phyloP scores from a whole-genome alignment of 2,329 filamentous ascomycete genomes.

The Ilyonectria destructans region DNA sequence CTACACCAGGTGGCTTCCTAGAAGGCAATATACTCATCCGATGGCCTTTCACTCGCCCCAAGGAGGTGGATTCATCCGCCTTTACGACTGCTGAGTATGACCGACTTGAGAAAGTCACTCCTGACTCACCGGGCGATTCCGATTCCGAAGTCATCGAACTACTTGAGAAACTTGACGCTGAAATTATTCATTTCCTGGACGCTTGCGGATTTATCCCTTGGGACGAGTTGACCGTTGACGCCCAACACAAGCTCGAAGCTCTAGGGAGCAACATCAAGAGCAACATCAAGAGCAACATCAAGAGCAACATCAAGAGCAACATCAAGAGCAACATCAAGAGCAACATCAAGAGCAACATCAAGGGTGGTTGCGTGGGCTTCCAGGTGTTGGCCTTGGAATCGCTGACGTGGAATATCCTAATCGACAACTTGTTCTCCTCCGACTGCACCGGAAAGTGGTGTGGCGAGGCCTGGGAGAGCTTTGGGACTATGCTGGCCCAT shows the following conservation, averaged over 20 bases:
- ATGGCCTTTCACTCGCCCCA: background rate
- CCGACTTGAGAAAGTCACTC: background rate
- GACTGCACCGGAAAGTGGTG: constrained; percentile 15
- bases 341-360: background rate
- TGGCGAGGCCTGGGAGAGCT: constrained; percentile 8
- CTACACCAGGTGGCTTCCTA: too few relatives aligned
- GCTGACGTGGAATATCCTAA: constrained; percentile 5
- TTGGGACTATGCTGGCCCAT: constrained; percentile 10
- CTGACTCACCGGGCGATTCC: background rate
- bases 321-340: background rate
- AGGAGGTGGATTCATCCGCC: background rate
- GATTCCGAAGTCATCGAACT: fast-evolving
- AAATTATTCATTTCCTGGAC: background rate
- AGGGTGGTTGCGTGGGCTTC: too few relatives aligned
- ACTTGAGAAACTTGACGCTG: background rate
- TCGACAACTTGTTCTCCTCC: constrained; percentile 3
- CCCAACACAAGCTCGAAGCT: constrained; percentile 12
- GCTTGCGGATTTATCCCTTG: background rate
- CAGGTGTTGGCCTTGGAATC: background rate
- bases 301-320: background rate
- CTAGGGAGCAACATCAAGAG: constrained; percentile 11
- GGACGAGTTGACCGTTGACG: constrained; percentile 4
- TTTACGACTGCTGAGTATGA: background rate
- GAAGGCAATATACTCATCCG: background rate
- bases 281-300: background rate